These are phyloP conservation scores for Chloris gayana DNA, from an alignment of 176 grass and related monocot species.

Conservation along the genomic window DNA sequence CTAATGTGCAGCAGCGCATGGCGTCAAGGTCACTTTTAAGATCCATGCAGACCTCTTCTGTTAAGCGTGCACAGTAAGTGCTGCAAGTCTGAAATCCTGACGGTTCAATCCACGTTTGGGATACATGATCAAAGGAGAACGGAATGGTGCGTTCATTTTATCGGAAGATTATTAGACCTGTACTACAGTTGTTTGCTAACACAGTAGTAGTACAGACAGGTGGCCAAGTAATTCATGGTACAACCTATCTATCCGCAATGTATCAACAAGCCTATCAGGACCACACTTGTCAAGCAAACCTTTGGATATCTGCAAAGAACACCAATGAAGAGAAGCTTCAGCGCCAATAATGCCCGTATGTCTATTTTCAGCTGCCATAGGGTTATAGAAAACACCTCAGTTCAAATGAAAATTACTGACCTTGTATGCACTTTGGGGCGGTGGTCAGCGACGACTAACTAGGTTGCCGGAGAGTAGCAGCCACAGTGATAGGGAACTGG, in stretches of 20 bases:
- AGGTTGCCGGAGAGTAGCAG: too few species aligned
- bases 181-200: too few species aligned
- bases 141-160: too few species aligned
- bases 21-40: not conserved
- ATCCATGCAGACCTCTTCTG: not conserved
- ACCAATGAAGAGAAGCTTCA: slow-evolving; percentile 19
- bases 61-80: not conserved
- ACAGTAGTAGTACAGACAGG: too few species aligned
- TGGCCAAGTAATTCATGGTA: too few species aligned
- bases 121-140: too few species aligned
- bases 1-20: not conserved
- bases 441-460: too few species aligned
- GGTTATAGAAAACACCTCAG: not conserved
- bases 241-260: too few species aligned
- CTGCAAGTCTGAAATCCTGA: too few species aligned
- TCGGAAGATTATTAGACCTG: too few species aligned
- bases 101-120: too few species aligned
- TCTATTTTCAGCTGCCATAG: not conserved
- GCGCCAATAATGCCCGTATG: not conserved
- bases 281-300: slow-evolving; percentile 97
- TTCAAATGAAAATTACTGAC: slow-evolving; percentile 43
- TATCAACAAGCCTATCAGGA: slow-evolving; percentile 96
- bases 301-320: slow-evolving; percentile 80
- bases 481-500: too few species aligned
- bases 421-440: slow-evolving; percentile 97